Conservation (phyloP, 1,139 yeast species). For the Hansenula anomala region DNA sequence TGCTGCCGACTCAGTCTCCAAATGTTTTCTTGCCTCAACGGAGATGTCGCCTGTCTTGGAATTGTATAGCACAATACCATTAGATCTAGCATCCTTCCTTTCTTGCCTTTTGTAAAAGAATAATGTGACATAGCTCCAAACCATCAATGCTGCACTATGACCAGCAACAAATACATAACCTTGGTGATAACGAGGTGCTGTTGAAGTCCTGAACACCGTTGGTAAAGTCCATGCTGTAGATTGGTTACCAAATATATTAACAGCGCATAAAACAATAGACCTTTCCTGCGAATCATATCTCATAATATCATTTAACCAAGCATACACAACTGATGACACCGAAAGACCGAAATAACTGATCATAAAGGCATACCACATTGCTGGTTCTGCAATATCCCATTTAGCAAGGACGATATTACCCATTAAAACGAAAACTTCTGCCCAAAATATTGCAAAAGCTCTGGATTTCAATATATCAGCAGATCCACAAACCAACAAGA, state of each 20-base stretch:
- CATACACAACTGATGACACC: constrained; percentile 32
- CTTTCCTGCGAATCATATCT: constrained; percentile 31
- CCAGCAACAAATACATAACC: constrained; percentile 40
- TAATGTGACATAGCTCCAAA: constrained; percentile 49
- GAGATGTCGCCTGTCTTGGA: too few species aligned
- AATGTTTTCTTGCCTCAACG: too few species aligned
- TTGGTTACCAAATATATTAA: background rate
- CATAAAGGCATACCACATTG: constrained; percentile 32
- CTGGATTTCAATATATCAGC: constrained; percentile 26
- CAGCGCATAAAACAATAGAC: constrained; percentile 14
- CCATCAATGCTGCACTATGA: constrained; percentile 40
- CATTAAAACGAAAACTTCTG: too few species aligned
- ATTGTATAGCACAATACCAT: constrained; percentile 46
- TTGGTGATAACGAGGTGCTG: constrained; percentile 45
- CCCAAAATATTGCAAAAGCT: constrained; percentile 40
- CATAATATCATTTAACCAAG: constrained; percentile 30
- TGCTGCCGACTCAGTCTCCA: too few species aligned
- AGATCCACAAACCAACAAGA: constrained; percentile 26
- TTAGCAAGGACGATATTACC: constrained; percentile 24
- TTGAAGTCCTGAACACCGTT: constrained; percentile 50
- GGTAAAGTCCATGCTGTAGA: constrained; percentile 28
- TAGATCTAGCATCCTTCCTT: constrained; percentile 40
- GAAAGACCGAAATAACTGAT: constrained; percentile 29
- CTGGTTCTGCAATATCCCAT: too few species aligned
- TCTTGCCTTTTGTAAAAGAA: constrained; percentile 56